Evolutionary conservation across 1,139 yeast species (phyloP).

Genomic region (Blastobotrys indianensis): DNA sequence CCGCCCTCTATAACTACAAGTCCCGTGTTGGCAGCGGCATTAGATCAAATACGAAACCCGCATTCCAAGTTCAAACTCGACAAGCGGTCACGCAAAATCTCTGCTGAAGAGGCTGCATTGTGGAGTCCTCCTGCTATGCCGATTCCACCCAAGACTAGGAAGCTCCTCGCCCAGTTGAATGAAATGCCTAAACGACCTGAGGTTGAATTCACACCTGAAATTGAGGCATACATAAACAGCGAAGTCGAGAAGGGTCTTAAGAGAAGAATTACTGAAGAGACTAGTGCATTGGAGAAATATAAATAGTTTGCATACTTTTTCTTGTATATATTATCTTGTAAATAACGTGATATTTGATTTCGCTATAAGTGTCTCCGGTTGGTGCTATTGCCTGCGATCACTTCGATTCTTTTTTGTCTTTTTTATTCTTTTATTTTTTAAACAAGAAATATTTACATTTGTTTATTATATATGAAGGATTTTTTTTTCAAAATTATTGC

Average conservation of each 20-base stretch:
- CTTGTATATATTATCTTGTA: not conserved
- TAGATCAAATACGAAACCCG: slow-evolving; percentile 69
- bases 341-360: no score
- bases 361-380: no score
- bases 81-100: slow-evolving; percentile 45
- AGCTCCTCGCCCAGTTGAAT: slow-evolving; percentile 50
- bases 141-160: slow-evolving; percentile 31
- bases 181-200: slow-evolving; percentile 43
- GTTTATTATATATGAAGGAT: not conserved
- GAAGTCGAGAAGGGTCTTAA: slow-evolving; percentile 41
- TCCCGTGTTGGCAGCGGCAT: slow-evolving; percentile 64
- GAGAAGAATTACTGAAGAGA: slow-evolving; percentile 26
- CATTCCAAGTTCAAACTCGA: slow-evolving; percentile 44
- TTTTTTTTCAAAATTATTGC: not conserved
- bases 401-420: no score
- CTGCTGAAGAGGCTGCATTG: slow-evolving; percentile 56
- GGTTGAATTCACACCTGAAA: slow-evolving; percentile 56
- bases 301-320: slow-evolving; percentile 16
- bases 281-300: slow-evolving; percentile 29
- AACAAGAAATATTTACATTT: not conserved
- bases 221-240: slow-evolving; percentile 60
- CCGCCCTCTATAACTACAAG: slow-evolving; percentile 60
- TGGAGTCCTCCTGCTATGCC: slow-evolving; percentile 75
- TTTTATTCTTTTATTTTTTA: no score
- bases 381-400: no score